Evolutionary conservation across 2,329 filamentous ascomycete genomes (phyloP), one percentile per base, ranked within the genome.

Genomic region (Hypoxylon sp.): DNA sequence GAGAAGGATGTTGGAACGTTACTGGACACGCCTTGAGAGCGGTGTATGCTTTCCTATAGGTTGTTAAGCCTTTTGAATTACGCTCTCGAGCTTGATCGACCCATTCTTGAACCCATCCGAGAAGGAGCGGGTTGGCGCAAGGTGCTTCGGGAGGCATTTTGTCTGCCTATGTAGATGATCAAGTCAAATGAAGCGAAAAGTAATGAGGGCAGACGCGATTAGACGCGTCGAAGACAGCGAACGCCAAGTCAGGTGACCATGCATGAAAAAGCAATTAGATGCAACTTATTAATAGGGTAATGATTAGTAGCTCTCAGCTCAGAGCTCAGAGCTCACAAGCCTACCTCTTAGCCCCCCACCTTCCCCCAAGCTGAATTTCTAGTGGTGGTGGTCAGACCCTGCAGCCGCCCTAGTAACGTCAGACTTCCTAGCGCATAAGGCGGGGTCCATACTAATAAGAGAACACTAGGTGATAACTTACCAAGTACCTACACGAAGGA

Each of bases 31-130:
- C 88, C 79, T 90, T 92, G 78, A 96, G 87, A 2, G 92, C 92
- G 64, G 93, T 86, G 75, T 93, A 93, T 0, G 93, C 93, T 73
- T 91, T 89, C 70, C 88, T 91, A 78, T 94, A 95, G 0, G 88
- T 90, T n/a, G 85, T 88, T 24, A 89, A 81, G 22, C 91, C 91
- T 77, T 93, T 94, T 17, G 88, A 87, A 75, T 91, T 93, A 50
- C 86, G 87, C 72, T 93, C 88, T 53, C 86, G 85, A 11, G 91
- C 92, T 44, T 86, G 78, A 48, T 94, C 91, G 54, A 91, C 86
- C 91, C 91, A 94, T 82, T 94, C 91, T 75, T 92, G 90, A 55
- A 94, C 88, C 89, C 91, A 94, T 70, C 82, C 81, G 10, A 94
- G 84, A 8, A 94, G 84, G 44, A 93, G 83, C 4, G 92, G 90